phyloP scores from a whole-genome alignment of 495 filamentous ascomycete genomes.

The Hypomontagnella monticulosa region DNA sequence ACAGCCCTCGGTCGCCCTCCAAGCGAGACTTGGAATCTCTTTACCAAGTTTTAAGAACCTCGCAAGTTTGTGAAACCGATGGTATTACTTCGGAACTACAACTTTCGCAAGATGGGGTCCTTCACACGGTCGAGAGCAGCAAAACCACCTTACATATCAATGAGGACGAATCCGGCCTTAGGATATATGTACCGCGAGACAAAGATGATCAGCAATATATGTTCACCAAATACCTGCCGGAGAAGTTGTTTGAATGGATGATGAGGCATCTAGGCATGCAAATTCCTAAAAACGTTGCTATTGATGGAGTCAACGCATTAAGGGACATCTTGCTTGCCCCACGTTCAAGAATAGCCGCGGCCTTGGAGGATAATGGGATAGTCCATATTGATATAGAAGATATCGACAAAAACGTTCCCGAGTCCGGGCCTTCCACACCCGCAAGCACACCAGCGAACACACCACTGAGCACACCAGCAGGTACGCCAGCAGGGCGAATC shows the following conservation, averaged over 20 bases:
- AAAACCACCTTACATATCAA: constrained; percentile 46
- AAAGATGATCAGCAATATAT: constrained; percentile 48
- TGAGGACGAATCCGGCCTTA: constrained; percentile 39
- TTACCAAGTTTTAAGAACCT: constrained; percentile 43
- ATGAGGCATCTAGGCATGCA: constrained; percentile 46
- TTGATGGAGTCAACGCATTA: too few species aligned
- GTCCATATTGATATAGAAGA: too few species aligned
- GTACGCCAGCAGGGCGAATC: too few species aligned
- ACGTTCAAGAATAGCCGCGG: too few species aligned
- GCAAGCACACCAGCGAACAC: too few species aligned
- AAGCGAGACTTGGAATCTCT: constrained; percentile 31
- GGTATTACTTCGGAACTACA: constrained; percentile 44
- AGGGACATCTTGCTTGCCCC: too few species aligned
- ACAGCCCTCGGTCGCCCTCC: constrained; percentile 41
- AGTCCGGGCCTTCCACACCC: too few species aligned
- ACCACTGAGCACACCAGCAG: too few species aligned
- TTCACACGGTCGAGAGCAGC: constrained; percentile 19
- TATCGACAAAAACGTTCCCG: too few species aligned
- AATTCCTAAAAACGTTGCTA: background rate
- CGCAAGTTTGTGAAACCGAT: constrained; percentile 43
- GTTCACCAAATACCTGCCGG: constrained; percentile 40
- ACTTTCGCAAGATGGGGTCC: constrained; percentile 39
- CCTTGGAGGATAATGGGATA: too few species aligned
- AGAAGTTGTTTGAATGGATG: constrained; percentile 46
- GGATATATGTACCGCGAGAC: constrained; percentile 52